A percentile compares a stretch with the other conserved stretches of the same genome.
phyloP scores from a whole-genome alignment of 495 filamentous ascomycete species.

The Choiromyces venosus region DNA sequence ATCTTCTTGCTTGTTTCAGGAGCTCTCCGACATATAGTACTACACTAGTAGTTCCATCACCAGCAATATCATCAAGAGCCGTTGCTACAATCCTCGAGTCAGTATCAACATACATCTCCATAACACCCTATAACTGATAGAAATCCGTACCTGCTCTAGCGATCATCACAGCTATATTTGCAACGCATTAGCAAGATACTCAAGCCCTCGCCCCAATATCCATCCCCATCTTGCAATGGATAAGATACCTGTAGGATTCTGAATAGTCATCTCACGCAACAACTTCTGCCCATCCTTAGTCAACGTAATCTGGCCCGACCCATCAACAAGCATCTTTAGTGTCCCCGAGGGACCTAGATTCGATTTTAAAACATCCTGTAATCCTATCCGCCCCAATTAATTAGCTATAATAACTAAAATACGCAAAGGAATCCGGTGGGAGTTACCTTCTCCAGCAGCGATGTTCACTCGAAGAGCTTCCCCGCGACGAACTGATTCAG shows the following conservation, averaged over 20 bases:
- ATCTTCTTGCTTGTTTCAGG: slow-evolving; percentile 91
- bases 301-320: slow-evolving; percentile 94
- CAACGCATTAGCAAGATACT: slow-evolving; percentile 4
- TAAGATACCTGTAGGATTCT: slow-evolving; percentile 39
- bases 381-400: slow-evolving; percentile 43
- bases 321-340: slow-evolving; percentile 98
- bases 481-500: slow-evolving; percentile 90
- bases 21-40: slow-evolving; percentile 94
- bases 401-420: slow-evolving; percentile 4
- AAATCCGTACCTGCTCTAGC: slow-evolving; percentile 59
- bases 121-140: neutral
- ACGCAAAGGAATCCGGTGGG: slow-evolving; percentile 4
- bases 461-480: slow-evolving; percentile 97
- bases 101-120: neutral
- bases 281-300: slow-evolving; percentile 98
- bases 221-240: slow-evolving; percentile 48
- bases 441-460: slow-evolving; percentile 73
- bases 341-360: slow-evolving; percentile 92
- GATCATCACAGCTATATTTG: slow-evolving; percentile 91
- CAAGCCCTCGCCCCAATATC: neutral
- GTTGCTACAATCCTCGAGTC: slow-evolving; percentile 54
- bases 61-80: slow-evolving; percentile 96
- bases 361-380: slow-evolving; percentile 93
- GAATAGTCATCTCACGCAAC: slow-evolving; percentile 84
- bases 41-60: slow-evolving; percentile 95